Evolutionary conservation across 2,329 filamentous ascomycete genomes (phyloP), one percentile per base, ranked within the genome.

Genomic region (Pseudopyricularia javanii): DNA sequence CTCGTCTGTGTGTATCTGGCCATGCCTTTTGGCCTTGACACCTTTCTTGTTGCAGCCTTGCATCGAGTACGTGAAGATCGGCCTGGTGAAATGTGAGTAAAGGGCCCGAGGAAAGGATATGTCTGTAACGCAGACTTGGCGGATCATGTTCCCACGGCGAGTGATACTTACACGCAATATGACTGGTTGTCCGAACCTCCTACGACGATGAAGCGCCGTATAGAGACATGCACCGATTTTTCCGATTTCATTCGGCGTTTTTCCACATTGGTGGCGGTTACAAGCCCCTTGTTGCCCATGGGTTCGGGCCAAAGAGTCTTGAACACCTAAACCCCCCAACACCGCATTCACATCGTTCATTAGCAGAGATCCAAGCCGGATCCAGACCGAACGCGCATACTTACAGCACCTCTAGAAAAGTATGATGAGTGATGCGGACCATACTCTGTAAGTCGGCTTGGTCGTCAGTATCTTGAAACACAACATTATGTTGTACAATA

Each of bases 241-340:
- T 32, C 62, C 61, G 55, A 20, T 7, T 37, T n/a, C 15, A 15
- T 2, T 34, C 5, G n/a, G 22, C 20, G 43, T 3, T 7, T 22
- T 26, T n/a, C 14, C 32, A 35, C 35, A 17, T 3, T 8, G 15
- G 32, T 17, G 7, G 33, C 33, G 50, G 30, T 34, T 7, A 4
- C 11, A 7, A 7, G 28, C n/a, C n/a, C 63, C 20, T 61, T 56
- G 22, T 59, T 58, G 9, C 75, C 76, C 26, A 65, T 63, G 0
- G 77, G 77, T 49, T 80, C 76, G 8, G 71, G 69, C 76, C 77
- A 80, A 17, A 74, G 61, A 2, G 78, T 69, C 58, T 79, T 80
- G 63, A 80, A 76, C 17, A 80, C 72, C 75, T 78, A 53, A 2
- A 24, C 17, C 8, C 17, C 3, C 7, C 40, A 45, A 45, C 17